Evolutionary conservation across 1,139 yeast species (phyloP), one percentile per base, ranked within the genome.

Genomic region (Magnusiomyces sp.): DNA sequence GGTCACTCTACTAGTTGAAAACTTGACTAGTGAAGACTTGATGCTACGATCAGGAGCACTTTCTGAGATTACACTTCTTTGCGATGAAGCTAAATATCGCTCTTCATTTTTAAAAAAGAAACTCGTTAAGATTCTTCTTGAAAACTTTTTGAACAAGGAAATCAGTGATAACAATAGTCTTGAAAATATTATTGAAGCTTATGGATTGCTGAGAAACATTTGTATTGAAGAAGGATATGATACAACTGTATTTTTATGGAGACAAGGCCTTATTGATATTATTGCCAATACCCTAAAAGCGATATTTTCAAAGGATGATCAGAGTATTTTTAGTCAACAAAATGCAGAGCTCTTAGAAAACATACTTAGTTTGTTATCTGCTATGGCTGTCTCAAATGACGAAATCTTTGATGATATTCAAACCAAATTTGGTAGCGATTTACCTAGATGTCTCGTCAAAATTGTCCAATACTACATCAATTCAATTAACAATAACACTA

Each of bases 171-270:
- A n/a, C n/a, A 64, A 75, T 23, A 80, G 81, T 58, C 81, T 80
- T 50, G 95, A 88, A 58, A 78, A 87, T 47, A 81, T 83, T 14
- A 84, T 85, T 20, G 95, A 85, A 59, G 75, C 90, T 0, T 83
- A 78, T 61, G 97, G 95, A 1, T 71, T 90, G 47, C 69, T 92
- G 56, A 76, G 96, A 62, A 88, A 86, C 62, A 62, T 90, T 49
- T 82, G 83, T 2, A 73, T 87, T 47, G 95, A 88, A 62, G 95
- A 88, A 67, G 97, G 96, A n/a, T 81, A 87, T 59, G 95, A 87
- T 55, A 76, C 87, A 31, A 79, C 89, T 38, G 76, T 78, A 32
- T 79, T 77, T 63, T 66, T 85, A 51, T 84, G 95, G 86, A 77
- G 97, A 64, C 80, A 81, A 29, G 80, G 84, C 53, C 78, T 92